Evolutionary conservation across 192 early-diverging fungal species (phyloP), one percentile per base, ranked within the genome.

Genomic region (Physocladia obscura): DNA sequence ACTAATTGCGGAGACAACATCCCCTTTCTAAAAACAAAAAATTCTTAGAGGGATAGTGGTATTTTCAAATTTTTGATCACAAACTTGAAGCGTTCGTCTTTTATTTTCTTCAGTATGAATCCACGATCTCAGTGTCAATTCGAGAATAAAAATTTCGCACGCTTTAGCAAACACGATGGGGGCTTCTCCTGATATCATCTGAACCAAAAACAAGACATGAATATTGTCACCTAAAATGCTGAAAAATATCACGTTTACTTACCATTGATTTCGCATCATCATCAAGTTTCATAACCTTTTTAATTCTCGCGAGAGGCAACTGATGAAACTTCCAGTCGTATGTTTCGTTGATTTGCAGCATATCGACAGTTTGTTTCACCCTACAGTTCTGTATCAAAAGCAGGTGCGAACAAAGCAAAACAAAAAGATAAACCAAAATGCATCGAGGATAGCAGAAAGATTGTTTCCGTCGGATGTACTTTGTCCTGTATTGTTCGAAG

Each of bases 221-320:
- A 38, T n/a, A n/a, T n/a, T n/a, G 62, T 8, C 15, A 50, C 29
- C 31, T 17, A 61, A 55, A 27, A 13, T 55, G 11, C 52, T 55
- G 26, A 26, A 55, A 55, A 27, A 11, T 34, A 38, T 38, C 19
- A 54, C 13, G 31, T 2, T 36, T 21, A 76, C 52, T 26, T 62
- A 81, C 73, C 70, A 79, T 80, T 2, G 90, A 90, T 82, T 95
- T 95, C 26, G 94, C 94, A 74, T 98, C 93, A 37, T 94, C 91
- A 70, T 98, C 96, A 13, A 90, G 89, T 82, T 98, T 98, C 96
- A 98, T 98, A 36, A 98, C 93, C 74, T 96, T 96, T 73, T 98
- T 98, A 72, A 97, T 96, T 29, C 96, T 78, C 27, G 96, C 96
- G 40, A 98, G 76, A 24, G 96, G 96, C 57, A 98, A 57, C 88